Evolutionary conservation across 2,329 filamentous ascomycete genomes (phyloP).

Genomic region (Hypoxylon sp.): DNA sequence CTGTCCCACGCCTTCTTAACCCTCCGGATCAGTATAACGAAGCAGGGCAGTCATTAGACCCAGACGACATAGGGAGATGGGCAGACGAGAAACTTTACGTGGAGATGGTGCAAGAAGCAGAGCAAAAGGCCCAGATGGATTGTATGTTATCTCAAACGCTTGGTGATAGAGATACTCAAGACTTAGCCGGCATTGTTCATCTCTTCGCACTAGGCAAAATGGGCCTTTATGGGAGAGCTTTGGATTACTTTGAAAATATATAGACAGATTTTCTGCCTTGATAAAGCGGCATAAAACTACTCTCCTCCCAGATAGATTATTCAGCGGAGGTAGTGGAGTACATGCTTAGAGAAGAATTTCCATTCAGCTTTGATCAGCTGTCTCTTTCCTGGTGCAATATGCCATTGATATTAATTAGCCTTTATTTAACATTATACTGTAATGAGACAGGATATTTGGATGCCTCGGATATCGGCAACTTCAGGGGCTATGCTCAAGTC

Average conservation of each 20-base stretch:
- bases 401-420: background rate
- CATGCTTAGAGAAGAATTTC: background rate
- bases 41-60: background rate
- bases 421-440: background rate
- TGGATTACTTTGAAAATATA: slow-evolving; percentile 1
- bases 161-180: slow-evolving; percentile 1
- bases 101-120: background rate
- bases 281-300: no score
- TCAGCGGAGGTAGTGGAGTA: no score
- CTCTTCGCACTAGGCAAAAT: background rate
- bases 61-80: background rate
- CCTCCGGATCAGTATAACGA: background rate
- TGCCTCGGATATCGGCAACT: background rate
- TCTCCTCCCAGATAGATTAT: no score
- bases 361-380: background rate
- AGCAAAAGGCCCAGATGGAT: background rate
- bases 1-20: slow-evolving; percentile 1
- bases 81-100: background rate
- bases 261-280: background rate
- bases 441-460: no score
- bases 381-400: background rate
- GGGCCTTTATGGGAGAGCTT: background rate
- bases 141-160: background rate
- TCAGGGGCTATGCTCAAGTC: background rate
- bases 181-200: background rate